A percentile compares a stretch with the other conserved stretches of the same genome.
Conservation (phyloP, 768 basidiomycete species). For the Termitomyces sp. region DNA sequence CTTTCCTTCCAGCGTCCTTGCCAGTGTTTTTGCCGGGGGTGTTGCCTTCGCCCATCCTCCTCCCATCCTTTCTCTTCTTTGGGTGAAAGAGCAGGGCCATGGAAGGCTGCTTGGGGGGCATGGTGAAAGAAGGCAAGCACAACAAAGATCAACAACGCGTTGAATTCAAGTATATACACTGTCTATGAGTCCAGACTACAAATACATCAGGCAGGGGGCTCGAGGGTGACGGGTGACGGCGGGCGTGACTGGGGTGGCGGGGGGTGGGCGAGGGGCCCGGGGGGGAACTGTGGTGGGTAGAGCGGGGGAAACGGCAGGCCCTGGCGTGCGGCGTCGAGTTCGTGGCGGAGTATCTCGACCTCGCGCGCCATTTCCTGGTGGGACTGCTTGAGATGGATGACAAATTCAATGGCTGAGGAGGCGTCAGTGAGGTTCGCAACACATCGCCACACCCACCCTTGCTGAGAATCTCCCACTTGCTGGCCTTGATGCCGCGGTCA, state of each 20-base stretch:
- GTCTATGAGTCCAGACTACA: background rate
- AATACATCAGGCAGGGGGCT: conserved; percentile 27
- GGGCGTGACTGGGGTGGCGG: conserved; percentile 42
- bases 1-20: no score
- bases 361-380: conserved; percentile 77
- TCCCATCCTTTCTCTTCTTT: conserved; percentile 43
- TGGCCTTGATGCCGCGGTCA: conserved; percentile 91
- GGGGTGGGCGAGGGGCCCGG: conserved; percentile 34
- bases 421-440: background rate
- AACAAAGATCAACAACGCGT: conserved; percentile 10
- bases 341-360: conserved; percentile 73
- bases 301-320: conserved; percentile 39
- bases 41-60: no score
- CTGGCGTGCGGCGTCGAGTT: conserved; percentile 61
- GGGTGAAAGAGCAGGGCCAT: conserved; percentile 59
- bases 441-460: conserved; percentile 67
- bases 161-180: conserved; percentile 1
- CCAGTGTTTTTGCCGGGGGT: no score
- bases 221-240: conserved; percentile 52
- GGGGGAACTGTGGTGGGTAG: conserved; percentile 41
- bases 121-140: conserved; percentile 13
- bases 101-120: conserved; percentile 37
- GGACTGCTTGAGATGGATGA: conserved; percentile 68
- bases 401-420: conserved; percentile 79
- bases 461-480: conserved; percentile 98